Evolutionary conservation across 345 rosid species (phyloP), one percentile per base, ranked within the genome.

Genomic region (Eucalyptus decipiens): DNA sequence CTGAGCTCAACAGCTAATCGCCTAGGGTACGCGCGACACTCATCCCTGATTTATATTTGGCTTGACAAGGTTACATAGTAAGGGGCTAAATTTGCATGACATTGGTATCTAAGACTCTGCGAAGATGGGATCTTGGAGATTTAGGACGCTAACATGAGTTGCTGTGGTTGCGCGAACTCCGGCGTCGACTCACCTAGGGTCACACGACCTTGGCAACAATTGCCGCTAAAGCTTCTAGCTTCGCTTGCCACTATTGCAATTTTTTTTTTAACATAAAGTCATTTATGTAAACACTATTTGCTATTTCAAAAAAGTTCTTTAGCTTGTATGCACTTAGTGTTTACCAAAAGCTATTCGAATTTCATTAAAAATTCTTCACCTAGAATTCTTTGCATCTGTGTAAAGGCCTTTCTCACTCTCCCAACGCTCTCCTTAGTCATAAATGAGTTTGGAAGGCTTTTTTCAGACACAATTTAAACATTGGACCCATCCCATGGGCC

Each of bases 1-100:
- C 0, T 62, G 12, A 13, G 1, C 34, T 62, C 16, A 15, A 4
- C 0, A 9, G 18, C 72, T 3, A 30, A 15, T 62, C 5, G 1
- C 72, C 3, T 1, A 30, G 34, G 34, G 34, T 30, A 52, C 1
- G 2, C 0, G 1, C 18, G 8, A 62, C 5, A 15, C 72, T 62
- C 18, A 6, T n/a, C 72, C 32, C 1, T 6, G 0, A 3, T 62
- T 30, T n/a, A 30, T 28, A 62, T 62, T 62, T 30, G 72, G 72
- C 3, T 62, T 15, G 18, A 62, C 34, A 6, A 62, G 72, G 5
- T 62, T 14, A 9, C 1, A 62, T 9, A 62, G 72, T 1, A 30
- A 62, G 34, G n/a, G 9, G 34, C 32, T 30, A 16, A 62, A 14
- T 30, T 62, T 3, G 0, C 72, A 13, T 1, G 5, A 14, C 5